Evolutionary conservation across 2,329 filamentous ascomycete species (phyloP), one percentile per base, ranked within the genome.

Genomic region (Allantophomopsis lycopodina): DNA sequence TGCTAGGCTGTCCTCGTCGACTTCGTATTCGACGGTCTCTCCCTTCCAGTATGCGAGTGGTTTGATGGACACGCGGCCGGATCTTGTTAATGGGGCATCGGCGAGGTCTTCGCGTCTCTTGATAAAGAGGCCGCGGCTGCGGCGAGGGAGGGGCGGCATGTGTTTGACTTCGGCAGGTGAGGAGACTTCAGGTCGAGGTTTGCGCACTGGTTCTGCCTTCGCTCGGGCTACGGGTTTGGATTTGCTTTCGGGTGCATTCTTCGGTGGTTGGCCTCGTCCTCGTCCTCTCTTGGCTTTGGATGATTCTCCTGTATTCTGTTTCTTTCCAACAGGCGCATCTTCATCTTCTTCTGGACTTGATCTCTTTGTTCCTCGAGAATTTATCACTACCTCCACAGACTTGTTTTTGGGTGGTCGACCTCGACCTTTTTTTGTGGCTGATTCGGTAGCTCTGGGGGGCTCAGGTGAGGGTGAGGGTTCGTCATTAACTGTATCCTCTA

Each of bases 1-100:
- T 65, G 58, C 42, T 63, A 71, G 71, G 20, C 63, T 62, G 34
- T 60, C 58, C 37, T 77, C 74, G 17, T 76, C 71, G 14, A 71
- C 66, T 38, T 79, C 76, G 52, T 78, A 84, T 16, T 86, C 73
- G 36, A 82, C 74, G 40, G 73, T 74, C 56, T 96, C 89, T 48
- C 87, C 87, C 50, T 78, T 78, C 89, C 89, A 96, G 55, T 73
- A 94, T 18, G 84, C 76, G 28, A 95, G 61, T 1, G 88, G 91
- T 44, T 76, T 75, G 45, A 85, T 79, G 8, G 83, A 85, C 39
- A 76, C 74, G 41, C 91, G 76, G 2, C 86, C 88, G 11, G 81
- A 89, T 40, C 86, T 78, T 38, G 79, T 83, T 35, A 68, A 71
- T 21, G 66, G 66, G 45, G 73, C 54, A 2, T 48, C 49, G 18